Base-by-base conservation (phyloP, 352 stramenopile species). In the Blastocystis hominis region DNA sequence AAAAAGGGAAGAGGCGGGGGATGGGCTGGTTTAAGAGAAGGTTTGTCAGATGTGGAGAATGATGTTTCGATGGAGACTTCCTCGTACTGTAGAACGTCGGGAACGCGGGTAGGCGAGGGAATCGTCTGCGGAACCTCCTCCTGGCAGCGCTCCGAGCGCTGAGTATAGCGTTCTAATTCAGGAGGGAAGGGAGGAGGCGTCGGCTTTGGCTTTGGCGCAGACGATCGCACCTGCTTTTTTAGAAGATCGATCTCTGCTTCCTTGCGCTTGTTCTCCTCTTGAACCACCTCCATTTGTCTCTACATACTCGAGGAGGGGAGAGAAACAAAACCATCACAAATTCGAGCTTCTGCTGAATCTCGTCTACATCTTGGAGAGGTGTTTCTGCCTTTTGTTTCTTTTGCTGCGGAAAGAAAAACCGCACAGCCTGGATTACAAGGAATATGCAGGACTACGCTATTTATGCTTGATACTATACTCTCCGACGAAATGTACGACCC, bases 281-380 rank as follows among this genome's bases (percentile, higher is more conserved):
- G 70, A 34, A 80, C 70, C 13, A 46, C 70, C 36, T 62, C 38
- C 70, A 80, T 80, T 40, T 80, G 70, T 63, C 63, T 42, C 70
- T 80, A 80, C 9, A n/a, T 9, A 40, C 36, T 20, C 15, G 0
- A 50, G 10, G 3, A 2, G 3, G 24, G 24, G 10, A 6, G 30
- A 42, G n/a, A 40, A 80, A 20, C 10, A 7, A 13, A 20, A 80
- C 70, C 44, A 80, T 80, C 46, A 80, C 24, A 44, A 61, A 66
- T 24, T 80, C 70, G 4, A 80, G 54, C 42, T 80, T 42, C 24
- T 80, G 17, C 24, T 80, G 70, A 62, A 80, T 80, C 10, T 34
- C 15, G 30, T 64, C 53, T 4, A 80, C 55, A 10, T 80, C 30
- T 13, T 42, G 15, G 10, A n/a, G 24, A 15, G 20, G 38, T 80